phyloP scores from a whole-genome alignment of 2,329 filamentous ascomycete genomes.

The Monosporascus sp. region DNA sequence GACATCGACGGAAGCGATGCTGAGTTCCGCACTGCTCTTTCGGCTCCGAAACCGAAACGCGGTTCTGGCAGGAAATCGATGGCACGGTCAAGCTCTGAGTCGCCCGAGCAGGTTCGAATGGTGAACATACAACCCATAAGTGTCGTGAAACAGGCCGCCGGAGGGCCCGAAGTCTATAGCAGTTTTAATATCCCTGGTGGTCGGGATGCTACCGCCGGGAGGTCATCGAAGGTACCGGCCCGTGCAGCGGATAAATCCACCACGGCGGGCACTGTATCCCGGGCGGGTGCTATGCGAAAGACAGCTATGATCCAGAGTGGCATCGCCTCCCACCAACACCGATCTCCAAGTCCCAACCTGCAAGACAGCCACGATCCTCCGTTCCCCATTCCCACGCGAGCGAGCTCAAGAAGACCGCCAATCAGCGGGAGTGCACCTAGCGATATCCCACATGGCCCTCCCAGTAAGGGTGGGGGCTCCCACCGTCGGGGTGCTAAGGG shows the following conservation, averaged over 20 bases:
- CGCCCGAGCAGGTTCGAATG: conserved; percentile 34
- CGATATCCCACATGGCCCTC: conserved; percentile 75
- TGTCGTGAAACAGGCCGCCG: conserved; percentile 30
- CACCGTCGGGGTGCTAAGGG: conserved; percentile 43
- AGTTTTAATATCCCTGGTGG: conserved; percentile 32
- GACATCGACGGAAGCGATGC: conserved; percentile 59
- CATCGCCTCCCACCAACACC: conserved; percentile 61
- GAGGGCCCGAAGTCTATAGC: conserved; percentile 38
- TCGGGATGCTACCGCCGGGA: conserved; percentile 22
- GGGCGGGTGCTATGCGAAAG: conserved; percentile 63
- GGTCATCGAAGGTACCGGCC: conserved; percentile 25
- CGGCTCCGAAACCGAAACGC: conserved; percentile 52
- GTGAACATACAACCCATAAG: conserved; percentile 21
- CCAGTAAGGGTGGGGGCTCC: conserved; percentile 49
- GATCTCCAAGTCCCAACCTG: conserved; percentile 60
- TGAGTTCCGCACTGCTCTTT: conserved; percentile 61
- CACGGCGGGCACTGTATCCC: conserved; percentile 37
- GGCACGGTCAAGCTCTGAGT: conserved; percentile 31
- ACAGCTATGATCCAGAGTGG: conserved; percentile 77
- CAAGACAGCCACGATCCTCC: conserved; percentile 63
- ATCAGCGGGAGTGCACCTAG: conserved; percentile 58
- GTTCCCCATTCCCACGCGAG: conserved; percentile 84
- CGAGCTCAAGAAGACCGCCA: conserved; percentile 74
- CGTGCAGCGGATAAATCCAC: conserved; percentile 17
- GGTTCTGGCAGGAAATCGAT: conserved; percentile 38